These are phyloP conservation scores for Talaromyces thailandensis DNA, from an alignment of 495 filamentous ascomycete species.

Conservation along the genomic window DNA sequence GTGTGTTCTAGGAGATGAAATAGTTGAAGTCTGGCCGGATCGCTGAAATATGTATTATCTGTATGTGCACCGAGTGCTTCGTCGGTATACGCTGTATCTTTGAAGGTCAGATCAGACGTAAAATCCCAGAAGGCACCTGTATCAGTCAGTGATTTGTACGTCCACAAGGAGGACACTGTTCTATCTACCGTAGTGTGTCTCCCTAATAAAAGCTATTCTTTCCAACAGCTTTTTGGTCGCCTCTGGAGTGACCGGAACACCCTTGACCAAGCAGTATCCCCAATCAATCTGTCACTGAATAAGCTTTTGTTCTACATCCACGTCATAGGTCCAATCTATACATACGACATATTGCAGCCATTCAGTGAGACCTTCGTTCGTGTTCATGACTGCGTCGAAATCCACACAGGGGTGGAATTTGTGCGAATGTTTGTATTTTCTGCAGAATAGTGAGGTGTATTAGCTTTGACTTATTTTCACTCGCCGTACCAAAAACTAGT, in stretches of 20 bases:
- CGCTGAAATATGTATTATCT: conserved; percentile 89
- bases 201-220: conserved; percentile 70
- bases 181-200: conserved; percentile 73
- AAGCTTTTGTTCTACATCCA: not conserved
- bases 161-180: not conserved
- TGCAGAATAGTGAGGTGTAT: conserved; percentile 14
- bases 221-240: conserved; percentile 63
- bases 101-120: conserved; percentile 73
- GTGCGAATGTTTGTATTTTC: conserved; percentile 13
- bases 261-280: conserved; percentile 65
- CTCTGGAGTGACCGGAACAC: conserved; percentile 56
- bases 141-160: not conserved
- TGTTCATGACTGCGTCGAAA: conserved; percentile 52
- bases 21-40: conserved; percentile 79
- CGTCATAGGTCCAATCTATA: conserved; percentile 15
- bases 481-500: not conserved
- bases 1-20: conserved; percentile 82
- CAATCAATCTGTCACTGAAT: conserved; percentile 33
- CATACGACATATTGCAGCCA: conserved; percentile 54
- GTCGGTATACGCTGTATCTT: conserved; percentile 90
- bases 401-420: conserved; percentile 38
- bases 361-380: conserved; percentile 38
- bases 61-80: conserved; percentile 72
- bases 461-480: conserved; percentile 8
- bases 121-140: conserved; percentile 85